Percentiles rank a stretch among this genome's conserved stretches.
phyloP scores from a whole-genome alignment of 73 alveolate species.

The Symbiodinium pilosum region DNA sequence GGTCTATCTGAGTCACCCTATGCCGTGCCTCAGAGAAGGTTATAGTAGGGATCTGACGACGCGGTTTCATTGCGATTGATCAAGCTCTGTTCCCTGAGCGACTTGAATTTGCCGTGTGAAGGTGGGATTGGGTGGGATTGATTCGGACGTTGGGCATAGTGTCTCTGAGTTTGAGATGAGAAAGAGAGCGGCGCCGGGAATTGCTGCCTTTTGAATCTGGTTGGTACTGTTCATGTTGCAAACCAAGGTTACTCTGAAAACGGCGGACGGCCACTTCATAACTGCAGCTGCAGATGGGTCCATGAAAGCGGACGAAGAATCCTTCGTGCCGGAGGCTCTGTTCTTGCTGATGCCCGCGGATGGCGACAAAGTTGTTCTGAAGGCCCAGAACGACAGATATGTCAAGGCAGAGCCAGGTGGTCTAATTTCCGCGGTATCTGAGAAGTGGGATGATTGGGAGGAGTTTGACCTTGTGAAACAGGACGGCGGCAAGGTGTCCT shows the following conservation, averaged over 20 bases:
- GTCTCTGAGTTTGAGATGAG: too few relatives aligned
- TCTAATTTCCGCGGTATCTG: constrained; percentile 26
- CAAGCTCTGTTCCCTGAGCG: too few relatives aligned
- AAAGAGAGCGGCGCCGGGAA: too few relatives aligned
- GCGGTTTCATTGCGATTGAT: too few relatives aligned
- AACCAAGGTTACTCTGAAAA: neutral
- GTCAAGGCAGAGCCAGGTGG: constrained; percentile 86
- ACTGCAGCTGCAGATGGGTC: constrained; percentile 31
- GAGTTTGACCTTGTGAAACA: neutral
- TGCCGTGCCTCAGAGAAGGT: neutral
- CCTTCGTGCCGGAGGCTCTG: constrained; percentile 70
- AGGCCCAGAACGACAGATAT: constrained; percentile 8
- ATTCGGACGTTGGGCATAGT: too few relatives aligned
- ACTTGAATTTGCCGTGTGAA: too few relatives aligned
- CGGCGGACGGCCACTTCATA: neutral
- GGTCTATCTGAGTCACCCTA: neutral
- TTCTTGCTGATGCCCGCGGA: constrained; percentile 27
- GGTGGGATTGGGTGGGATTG: too few relatives aligned
- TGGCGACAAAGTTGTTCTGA: neutral
- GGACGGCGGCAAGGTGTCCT: neutral
- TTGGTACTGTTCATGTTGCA: too few relatives aligned
- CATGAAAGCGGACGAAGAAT: constrained; percentile 31
- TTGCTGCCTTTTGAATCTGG: too few relatives aligned
- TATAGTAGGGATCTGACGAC: too few relatives aligned
- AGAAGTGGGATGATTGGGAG: constrained; percentile 78